A percentile compares a stretch with the other conserved stretches of the same genome.
Evolutionary conservation across 208 protist genomes (phyloP).

Genomic region (Trypanosoma scelopori): DNA sequence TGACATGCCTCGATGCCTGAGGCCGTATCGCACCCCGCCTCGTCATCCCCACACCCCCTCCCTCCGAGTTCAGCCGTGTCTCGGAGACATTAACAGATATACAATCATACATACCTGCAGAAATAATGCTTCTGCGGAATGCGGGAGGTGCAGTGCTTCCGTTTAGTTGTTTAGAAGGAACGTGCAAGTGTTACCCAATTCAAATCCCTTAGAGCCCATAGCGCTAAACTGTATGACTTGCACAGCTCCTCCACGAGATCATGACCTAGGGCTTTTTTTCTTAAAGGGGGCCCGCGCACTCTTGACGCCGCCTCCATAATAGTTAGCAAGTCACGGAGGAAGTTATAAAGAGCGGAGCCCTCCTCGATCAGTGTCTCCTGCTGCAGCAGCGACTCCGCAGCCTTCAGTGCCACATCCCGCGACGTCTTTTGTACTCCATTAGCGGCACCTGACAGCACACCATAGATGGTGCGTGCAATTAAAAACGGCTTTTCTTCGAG

Average conservation of each 20-base stretch:
- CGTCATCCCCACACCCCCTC: no score
- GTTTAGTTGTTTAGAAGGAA: no score
- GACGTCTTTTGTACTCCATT: neutral
- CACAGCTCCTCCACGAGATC: conserved; percentile 9
- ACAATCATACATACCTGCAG: no score
- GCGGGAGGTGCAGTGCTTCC: no score
- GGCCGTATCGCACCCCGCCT: no score
- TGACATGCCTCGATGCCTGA: no score
- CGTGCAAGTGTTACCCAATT: conserved; percentile 10
- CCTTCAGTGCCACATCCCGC: neutral
- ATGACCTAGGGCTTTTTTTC: no score
- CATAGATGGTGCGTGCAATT: conserved; percentile 16
- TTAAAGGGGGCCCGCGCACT: no score
- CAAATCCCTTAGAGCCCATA: conserved; percentile 3
- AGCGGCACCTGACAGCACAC: conserved; percentile 7
- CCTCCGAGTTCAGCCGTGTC: no score
- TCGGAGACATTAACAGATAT: no score
- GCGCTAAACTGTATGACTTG: neutral
- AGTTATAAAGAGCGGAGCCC: neutral
- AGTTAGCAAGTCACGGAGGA: conserved; percentile 12
- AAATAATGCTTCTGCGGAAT: no score
- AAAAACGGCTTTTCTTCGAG: conserved; percentile 7
- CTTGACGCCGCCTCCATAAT: neutral
- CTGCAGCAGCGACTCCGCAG: conserved; percentile 3
- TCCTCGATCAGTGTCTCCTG: neutral